Conservation (phyloP, 805 yeast species). For the Cyberlindnera nakhonratchasimensis region DNA sequence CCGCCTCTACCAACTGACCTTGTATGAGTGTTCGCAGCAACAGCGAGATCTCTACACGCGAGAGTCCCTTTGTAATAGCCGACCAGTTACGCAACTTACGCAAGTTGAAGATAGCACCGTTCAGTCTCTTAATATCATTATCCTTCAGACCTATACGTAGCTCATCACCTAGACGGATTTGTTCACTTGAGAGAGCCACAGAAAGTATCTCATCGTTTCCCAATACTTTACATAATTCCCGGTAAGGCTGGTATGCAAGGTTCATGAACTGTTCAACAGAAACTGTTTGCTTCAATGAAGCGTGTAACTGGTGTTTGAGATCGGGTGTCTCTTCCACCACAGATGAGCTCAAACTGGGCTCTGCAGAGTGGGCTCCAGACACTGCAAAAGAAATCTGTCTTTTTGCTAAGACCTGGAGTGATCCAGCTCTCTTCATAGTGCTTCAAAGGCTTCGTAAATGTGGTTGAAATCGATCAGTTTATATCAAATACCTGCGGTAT, state of each 20-base stretch:
- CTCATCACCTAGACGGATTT: not conserved
- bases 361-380: slow-evolving; percentile 1
- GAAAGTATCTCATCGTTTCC: not conserved
- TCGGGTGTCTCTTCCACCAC: slow-evolving; percentile 4
- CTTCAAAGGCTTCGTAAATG: not conserved
- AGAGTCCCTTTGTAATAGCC: slow-evolving; percentile 1
- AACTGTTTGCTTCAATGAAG: not conserved
- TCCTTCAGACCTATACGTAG: slow-evolving; percentile 6
- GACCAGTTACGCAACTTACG: slow-evolving; percentile 7
- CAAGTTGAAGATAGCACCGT: not conserved
- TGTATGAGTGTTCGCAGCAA: slow-evolving; percentile 8
- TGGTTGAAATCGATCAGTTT: not conserved
- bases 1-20: slow-evolving; percentile 2
- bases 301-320: not conserved
- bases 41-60: slow-evolving; percentile 15
- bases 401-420: slow-evolving; percentile 2
- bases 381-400: slow-evolving; percentile 8
- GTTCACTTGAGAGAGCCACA: not conserved
- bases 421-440: not conserved
- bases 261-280: slow-evolving; percentile 3
- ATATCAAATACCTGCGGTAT: too few relatives aligned
- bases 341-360: not conserved
- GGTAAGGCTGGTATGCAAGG: slow-evolving; percentile 5
- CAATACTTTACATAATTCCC: not conserved
- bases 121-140: slow-evolving; percentile 2